Conservation (phyloP, 805 yeast species). For the Kuraishia ogatae region DNA sequence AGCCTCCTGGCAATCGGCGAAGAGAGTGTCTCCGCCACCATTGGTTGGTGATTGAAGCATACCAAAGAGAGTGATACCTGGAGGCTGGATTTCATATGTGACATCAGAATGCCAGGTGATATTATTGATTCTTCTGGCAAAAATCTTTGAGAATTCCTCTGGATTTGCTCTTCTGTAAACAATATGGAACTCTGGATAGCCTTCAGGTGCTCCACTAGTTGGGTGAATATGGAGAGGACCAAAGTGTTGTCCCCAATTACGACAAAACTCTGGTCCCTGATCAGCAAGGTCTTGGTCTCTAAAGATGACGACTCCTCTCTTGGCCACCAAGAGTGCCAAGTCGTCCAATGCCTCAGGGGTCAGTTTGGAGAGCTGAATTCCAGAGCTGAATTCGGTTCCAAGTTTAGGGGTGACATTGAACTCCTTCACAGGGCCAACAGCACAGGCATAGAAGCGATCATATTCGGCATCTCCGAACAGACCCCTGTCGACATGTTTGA, state of each 20-base stretch:
- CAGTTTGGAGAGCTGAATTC: conserved; percentile 33
- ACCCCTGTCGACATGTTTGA: conserved; percentile 54
- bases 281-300: conserved; percentile 32
- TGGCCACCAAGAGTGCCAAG: conserved; percentile 36
- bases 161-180: conserved; percentile 27
- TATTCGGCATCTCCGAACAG: conserved; percentile 47
- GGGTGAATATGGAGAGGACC: conserved; percentile 40
- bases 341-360: conserved; percentile 33
- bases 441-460: conserved; percentile 32
- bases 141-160: conserved; percentile 9
- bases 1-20: conserved; percentile 64
- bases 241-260: conserved; percentile 32
- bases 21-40: conserved; percentile 76
- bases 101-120: conserved; percentile 41
- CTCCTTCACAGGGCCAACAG: conserved; percentile 5
- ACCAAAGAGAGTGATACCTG: conserved; percentile 38
- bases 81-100: conserved; percentile 62
- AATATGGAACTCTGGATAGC: conserved; percentile 30
- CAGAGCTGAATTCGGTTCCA: conserved; percentile 28
- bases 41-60: conserved; percentile 33
- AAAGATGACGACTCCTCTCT: conserved; percentile 38
- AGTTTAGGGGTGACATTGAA: conserved; percentile 31
- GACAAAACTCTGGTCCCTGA: conserved; percentile 30
- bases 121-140: conserved; percentile 23
- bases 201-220: conserved; percentile 39